A percentile compares a stretch with the other conserved stretches of the same genome.
Evolutionary conservation across 768 basidiomycete species (phyloP).

Genomic region (Phlebiopsis gigantea): DNA sequence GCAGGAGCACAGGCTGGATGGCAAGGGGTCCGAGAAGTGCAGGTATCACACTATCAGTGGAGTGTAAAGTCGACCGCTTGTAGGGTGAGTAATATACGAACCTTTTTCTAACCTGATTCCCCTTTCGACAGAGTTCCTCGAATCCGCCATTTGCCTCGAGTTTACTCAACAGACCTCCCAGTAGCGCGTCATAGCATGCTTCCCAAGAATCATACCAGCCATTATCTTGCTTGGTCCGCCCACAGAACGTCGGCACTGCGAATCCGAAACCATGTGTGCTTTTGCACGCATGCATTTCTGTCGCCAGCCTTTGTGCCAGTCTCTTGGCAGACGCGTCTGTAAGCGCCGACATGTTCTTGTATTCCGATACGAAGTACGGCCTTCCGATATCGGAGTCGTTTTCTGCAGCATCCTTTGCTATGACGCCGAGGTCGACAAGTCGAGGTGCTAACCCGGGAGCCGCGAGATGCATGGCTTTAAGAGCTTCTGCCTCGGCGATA

Average conservation of each 20-base stretch:
- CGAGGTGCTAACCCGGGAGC: conserved; percentile 63
- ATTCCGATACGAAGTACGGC: conserved; percentile 72
- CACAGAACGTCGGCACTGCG: conserved; percentile 71
- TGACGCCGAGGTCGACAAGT: conserved; percentile 45
- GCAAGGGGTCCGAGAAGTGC: conserved; percentile 52
- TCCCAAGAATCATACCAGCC: conserved; percentile 75
- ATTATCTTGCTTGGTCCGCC: conserved; percentile 62
- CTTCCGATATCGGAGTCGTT: conserved; percentile 28
- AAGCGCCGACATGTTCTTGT: conserved; percentile 53
- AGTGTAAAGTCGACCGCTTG: neutral
- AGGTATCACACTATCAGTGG: conserved; percentile 57
- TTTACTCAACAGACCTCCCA: conserved; percentile 50
- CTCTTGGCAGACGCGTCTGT: conserved; percentile 38
- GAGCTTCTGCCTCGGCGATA: conserved; percentile 61
- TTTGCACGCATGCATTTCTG: conserved; percentile 55
- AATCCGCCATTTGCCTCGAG: conserved; percentile 37
- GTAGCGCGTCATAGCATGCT: conserved; percentile 56
- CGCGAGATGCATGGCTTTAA: conserved; percentile 56
- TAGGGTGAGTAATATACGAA: conserved; percentile 21
- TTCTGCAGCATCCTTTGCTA: conserved; percentile 22
- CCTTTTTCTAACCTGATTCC: conserved; percentile 44
- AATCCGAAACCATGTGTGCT: conserved; percentile 64
- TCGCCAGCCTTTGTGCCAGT: conserved; percentile 59
- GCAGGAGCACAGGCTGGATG: conserved; percentile 64
- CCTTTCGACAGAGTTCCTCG: conserved; percentile 44